These are phyloP conservation scores for Phytopythium montanum DNA, from an alignment of 352 stramenopile genomes.

Conservation along the genomic window DNA sequence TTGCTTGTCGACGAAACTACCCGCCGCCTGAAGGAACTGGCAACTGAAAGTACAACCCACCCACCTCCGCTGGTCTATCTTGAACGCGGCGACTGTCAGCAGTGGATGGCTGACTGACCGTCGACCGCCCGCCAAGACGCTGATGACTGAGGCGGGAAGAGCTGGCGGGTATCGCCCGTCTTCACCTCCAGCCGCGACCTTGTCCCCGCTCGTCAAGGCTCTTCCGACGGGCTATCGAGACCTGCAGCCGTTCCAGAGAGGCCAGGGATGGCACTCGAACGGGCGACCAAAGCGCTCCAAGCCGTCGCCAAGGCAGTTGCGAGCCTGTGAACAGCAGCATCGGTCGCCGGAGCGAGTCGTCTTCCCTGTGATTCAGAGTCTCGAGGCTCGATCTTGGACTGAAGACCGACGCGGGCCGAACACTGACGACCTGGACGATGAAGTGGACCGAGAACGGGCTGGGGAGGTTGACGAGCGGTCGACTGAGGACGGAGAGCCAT, in stretches of 20 bases:
- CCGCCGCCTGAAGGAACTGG: background rate
- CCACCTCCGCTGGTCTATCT: no score
- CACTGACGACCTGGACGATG: conserved; percentile 8
- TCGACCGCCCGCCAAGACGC: background rate
- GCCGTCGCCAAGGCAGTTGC: conserved; percentile 11
- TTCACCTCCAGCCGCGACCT: conserved; percentile 5
- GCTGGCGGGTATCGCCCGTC: background rate
- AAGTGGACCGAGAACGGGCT: conserved; percentile 10
- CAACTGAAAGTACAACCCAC: no score
- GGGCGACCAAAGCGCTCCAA: conserved; percentile 18
- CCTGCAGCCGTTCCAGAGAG: conserved; percentile 66
- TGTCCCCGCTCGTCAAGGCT: conserved; percentile 60
- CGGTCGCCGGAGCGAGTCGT: conserved; percentile 36
- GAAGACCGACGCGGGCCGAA: background rate
- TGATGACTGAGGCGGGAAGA: background rate
- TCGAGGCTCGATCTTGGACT: background rate
- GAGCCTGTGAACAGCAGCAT: no score
- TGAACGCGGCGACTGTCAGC: background rate
- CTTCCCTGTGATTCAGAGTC: conserved; percentile 33
- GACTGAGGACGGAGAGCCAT: background rate
- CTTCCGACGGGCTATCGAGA: conserved; percentile 62
- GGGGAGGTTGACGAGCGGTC: background rate
- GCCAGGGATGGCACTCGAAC: conserved; percentile 64
- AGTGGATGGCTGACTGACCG: background rate
- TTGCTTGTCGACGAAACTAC: background rate